Evolutionary conservation across 1,139 yeast genomes (phyloP), one percentile per base, ranked within the genome.

Genomic region (Pichia kudriavzevii): DNA sequence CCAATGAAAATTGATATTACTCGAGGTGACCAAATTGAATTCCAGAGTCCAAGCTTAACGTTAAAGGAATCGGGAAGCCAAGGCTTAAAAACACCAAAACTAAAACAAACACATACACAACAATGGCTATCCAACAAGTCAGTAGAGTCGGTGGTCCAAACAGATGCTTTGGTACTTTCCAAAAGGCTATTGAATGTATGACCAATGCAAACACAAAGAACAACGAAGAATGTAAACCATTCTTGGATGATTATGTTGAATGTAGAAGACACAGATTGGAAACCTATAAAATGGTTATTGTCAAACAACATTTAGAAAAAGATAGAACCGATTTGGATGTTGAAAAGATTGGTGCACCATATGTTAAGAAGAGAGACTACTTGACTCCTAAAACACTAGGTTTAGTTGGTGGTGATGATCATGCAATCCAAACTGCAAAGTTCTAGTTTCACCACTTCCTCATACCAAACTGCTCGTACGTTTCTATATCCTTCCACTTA

Each of bases 81-180:
- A n/a, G n/a, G n/a, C n/a, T n/a, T n/a, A n/a, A n/a, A n/a, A n/a
- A n/a, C n/a, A n/a, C n/a, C n/a, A n/a, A n/a, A n/a, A 6, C n/a
- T 10, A n/a, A 7, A 11, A 16, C 27, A 17, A 11, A 18, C 25
- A 1, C 10, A 18, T 8, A 9, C 25, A 14, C 18, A 26, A 45
- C 32, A 34, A 53, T 53, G 48, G 60, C 61, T 31, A 48, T 56
- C 34, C 60, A 54, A 39, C 60, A 56, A 42, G 53, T 57, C 18
- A 52, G 58, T 31, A 50, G 59, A 42, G 49, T 49, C 34, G 61
- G 62, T 16, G 62, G 60, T 19, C 61, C 62, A 26, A 55, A 50
- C 47, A 52, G 47, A 32, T 58, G 62, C 44, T 58, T 56, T 42
- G 58, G 56, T 23, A 50, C 52, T 23, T 58, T 56, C 39, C 62